These are phyloP conservation scores for Wickerhamomyces subpelliculosus DNA, from an alignment of 805 yeast genomes.

Conservation along the genomic window DNA sequence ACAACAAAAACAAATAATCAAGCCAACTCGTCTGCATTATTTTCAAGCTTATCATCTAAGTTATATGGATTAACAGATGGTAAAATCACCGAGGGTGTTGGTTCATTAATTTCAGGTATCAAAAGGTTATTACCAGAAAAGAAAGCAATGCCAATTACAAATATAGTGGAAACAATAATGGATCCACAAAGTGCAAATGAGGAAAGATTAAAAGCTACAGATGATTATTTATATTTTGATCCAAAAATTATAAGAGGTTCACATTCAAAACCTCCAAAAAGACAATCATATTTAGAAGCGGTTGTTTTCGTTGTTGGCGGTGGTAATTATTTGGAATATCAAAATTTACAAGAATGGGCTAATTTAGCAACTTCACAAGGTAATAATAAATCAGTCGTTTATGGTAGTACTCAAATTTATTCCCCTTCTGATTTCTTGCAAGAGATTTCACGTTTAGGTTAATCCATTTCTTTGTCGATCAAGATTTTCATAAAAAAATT, in stretches of 20 bases:
- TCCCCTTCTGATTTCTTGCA: constrained; percentile 64
- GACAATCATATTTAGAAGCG: constrained; percentile 74
- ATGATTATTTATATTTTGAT: constrained; percentile 85
- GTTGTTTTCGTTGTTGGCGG: constrained; percentile 95
- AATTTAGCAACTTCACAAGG: constrained; percentile 28
- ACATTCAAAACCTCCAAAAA: constrained; percentile 80
- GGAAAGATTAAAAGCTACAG: constrained; percentile 66
- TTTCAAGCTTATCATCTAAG: constrained; percentile 68
- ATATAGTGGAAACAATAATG: constrained; percentile 85
- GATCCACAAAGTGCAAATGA: constrained; percentile 66
- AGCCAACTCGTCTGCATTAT: constrained; percentile 43
- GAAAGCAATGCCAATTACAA: constrained; percentile 82
- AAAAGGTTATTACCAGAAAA: constrained; percentile 84
- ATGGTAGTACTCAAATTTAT: constrained; percentile 78
- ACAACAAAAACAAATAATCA: constrained; percentile 17
- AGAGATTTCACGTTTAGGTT: constrained; percentile 55
- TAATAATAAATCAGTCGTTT: constrained; percentile 53
- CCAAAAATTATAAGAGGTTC: constrained; percentile 85
- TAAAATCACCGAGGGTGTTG: constrained; percentile 80
- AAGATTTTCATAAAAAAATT: too few relatives aligned
- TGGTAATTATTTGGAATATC: constrained; percentile 91
- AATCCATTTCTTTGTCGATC: too few relatives aligned
- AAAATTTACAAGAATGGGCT: constrained; percentile 88
- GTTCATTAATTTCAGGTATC: constrained; percentile 80
- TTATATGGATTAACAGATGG: constrained; percentile 80